These are phyloP conservation scores for Cerioporus squamosus DNA, from an alignment of 1,284 basidiomycete species.

Conservation along the genomic window DNA sequence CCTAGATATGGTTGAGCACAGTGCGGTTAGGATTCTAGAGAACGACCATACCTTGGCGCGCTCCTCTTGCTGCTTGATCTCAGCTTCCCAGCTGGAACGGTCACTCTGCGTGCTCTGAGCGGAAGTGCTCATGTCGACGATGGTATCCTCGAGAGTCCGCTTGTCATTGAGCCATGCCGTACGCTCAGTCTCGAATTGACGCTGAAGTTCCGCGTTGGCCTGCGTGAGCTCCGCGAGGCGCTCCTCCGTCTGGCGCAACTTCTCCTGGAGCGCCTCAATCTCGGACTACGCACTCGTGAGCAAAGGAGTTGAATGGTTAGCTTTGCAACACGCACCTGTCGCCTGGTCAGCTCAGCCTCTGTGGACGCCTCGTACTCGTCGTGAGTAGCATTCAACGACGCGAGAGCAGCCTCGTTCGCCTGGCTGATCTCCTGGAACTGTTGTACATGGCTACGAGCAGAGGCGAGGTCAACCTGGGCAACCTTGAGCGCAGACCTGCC, in stretches of 20 bases:
- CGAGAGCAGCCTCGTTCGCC: slow-evolving; percentile 79
- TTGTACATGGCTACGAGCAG: slow-evolving; percentile 73
- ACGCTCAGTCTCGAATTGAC: slow-evolving; percentile 68
- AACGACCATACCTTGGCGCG: slow-evolving; percentile 61
- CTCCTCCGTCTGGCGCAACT: slow-evolving; percentile 56
- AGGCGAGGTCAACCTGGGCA: slow-evolving; percentile 72
- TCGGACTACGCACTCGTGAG: slow-evolving; percentile 57
- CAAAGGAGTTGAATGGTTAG: not conserved
- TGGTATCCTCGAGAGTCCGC: slow-evolving; percentile 76
- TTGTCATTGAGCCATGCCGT: slow-evolving; percentile 77
- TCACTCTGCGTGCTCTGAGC: slow-evolving; percentile 70
- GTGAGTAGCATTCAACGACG: slow-evolving; percentile 70
- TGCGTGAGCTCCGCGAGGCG: slow-evolving; percentile 58
- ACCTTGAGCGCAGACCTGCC: slow-evolving; percentile 74
- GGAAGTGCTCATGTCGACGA: slow-evolving; percentile 73
- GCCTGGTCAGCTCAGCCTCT: slow-evolving; percentile 65
- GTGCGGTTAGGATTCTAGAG: not conserved
- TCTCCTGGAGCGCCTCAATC: slow-evolving; percentile 65
- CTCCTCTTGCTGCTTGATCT: slow-evolving; percentile 67
- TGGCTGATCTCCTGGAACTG: slow-evolving; percentile 87
- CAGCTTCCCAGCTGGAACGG: slow-evolving; percentile 63
- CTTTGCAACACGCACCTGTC: slow-evolving; percentile 54
- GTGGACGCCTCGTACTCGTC: slow-evolving; percentile 79
- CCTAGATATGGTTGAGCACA: slow-evolving; percentile 39
- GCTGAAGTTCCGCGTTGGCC: slow-evolving; percentile 64